These are phyloP conservation scores for Parietaria judaica DNA, from an alignment of 306 rosid species.

Conservation along the genomic window DNA sequence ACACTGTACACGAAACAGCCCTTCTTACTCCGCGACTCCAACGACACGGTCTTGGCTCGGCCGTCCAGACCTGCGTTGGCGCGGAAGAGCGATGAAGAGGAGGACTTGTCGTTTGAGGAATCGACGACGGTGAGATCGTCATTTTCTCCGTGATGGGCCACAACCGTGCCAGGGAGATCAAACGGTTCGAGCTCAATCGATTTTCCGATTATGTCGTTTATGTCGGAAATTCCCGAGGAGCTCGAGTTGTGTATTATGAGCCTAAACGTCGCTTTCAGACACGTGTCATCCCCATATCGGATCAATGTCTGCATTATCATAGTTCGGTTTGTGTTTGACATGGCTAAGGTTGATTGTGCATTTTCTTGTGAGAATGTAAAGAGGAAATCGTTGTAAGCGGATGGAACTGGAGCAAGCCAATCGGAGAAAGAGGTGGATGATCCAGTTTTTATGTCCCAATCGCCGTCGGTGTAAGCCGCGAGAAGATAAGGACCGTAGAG, in stretches of 20 bases:
- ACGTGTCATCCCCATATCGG: conserved; percentile 36
- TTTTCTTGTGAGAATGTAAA: conserved; percentile 41
- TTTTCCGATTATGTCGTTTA: conserved; percentile 22
- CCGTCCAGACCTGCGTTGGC: conserved; percentile 67
- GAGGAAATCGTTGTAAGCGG: conserved; percentile 39
- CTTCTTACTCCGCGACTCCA: conserved; percentile 40
- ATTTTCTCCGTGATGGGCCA: conserved; percentile 42
- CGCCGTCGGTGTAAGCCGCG: conserved; percentile 45
- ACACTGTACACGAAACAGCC: conserved; percentile 52
- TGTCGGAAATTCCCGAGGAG: conserved; percentile 12
- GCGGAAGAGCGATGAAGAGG: conserved; percentile 35
- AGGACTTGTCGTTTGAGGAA: conserved; percentile 20
- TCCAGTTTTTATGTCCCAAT: conserved; percentile 45
- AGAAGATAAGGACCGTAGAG: conserved; percentile 79
- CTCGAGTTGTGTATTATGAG: conserved; percentile 32
- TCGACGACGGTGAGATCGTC: conserved; percentile 33
- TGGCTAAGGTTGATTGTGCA: conserved; percentile 31
- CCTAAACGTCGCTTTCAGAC: conserved; percentile 63
- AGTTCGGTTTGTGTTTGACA: conserved; percentile 44
- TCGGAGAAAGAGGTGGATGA: conserved; percentile 24
- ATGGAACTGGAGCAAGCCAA: conserved; percentile 64
- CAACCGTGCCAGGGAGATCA: conserved; percentile 57
- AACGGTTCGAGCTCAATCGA: conserved; percentile 60
- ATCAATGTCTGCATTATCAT: conserved; percentile 42
- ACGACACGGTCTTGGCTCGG: conserved; percentile 35